Evolutionary conservation across 768 basidiomycete genomes (phyloP), one percentile per base, ranked within the genome.

Genomic region (Tylopilus subfusipes): DNA sequence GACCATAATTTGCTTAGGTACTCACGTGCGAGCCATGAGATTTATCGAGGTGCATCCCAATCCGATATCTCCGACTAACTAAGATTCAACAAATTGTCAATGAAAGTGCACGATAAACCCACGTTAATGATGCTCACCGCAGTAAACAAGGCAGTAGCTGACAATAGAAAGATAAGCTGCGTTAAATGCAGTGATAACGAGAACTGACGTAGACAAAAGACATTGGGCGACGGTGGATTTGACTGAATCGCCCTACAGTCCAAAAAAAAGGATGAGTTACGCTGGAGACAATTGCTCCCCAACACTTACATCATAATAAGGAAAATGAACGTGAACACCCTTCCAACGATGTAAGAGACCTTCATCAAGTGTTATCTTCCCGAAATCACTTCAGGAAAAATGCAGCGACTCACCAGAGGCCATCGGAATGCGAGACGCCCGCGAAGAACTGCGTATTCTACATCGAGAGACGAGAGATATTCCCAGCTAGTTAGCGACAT

Each of bases 21-120:
- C 68, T 52, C 50, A 69, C 69, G 63, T 61, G 48, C 69, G 65
- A 49, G 71, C 55, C 59, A 71, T 61, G 42, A 69, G 19, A 45
- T 71, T 71, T 19, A 48, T 52, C 0, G 69, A 69, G 42, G 47
- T 13, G 25, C 50, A 63, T 22, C 52, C 65, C 2, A 69, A 24
- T 22, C 31, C 51, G 22, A 68, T 53, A 22, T 58, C 42, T 19
- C 39, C 61, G 4, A 49, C 3, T 9, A 61, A 4, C 68, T 71
- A 40, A 11, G 5, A 22, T 30, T 5, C 31, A 14, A 19, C 9
- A 18, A 6, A 16, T 11, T 3, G 21, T 64, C 25, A 52, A 19
- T 19, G n/a, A 38, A 11, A 8, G n/a, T 11, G 3, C n/a, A 4
- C 3, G 38, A 38, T n/a, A n/a, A 10, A 6, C 9, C 38, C n/a